Base-by-base conservation (phyloP, 106 monocot genomes). In the Gastrodia elata region DNA sequence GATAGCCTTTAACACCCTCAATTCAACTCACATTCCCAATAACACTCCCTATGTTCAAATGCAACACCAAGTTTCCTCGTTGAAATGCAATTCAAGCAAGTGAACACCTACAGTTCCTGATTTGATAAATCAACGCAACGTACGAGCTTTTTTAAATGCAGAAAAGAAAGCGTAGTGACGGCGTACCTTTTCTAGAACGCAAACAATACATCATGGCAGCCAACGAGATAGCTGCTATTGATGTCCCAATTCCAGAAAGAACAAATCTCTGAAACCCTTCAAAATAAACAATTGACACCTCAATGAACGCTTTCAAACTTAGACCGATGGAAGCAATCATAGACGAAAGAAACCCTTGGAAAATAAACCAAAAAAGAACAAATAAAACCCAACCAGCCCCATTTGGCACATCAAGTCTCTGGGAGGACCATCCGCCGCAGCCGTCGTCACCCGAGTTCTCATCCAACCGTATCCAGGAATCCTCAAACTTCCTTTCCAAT, bases 221-320 rank as follows among this genome's bases (percentile, higher is more conserved):
- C 69, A 69, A 39, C 40, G 41, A 69, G 16, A 69, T 36, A 0
- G 69, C 40, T 9, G n/a, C 40, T 5, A 41, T 25, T 10, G 69
- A 69, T 25, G 69, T 20, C 25, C 69, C 69, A 35, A 40, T 40
- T 39, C 69, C 69, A 69, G 69, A 22, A 39, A 39, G 38, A 69
- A 69, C 7, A 11, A 27, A 39, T 16, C 40, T 39, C 69, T 8
- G 20, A 24, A 69, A 41, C 38, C 39, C 69, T 69, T 39, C 39
- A 69, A 40, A 40, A 6, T 8, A 69, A 69, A 8, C 40, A 39
- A 40, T 2, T 22, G 37, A 38, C 26, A 65, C 18, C 13, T 10
- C 32, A 65, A 34, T 10, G 65, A 14, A 65, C 33, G 38, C n/a
- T 37, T 39, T 26, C 40, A 35, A 40, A 7, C n/a, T n/a, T n/a